These are phyloP conservation scores for Gossypioides kirkii DNA, from an alignment of 345 rosid genomes.

Conservation along the genomic window DNA sequence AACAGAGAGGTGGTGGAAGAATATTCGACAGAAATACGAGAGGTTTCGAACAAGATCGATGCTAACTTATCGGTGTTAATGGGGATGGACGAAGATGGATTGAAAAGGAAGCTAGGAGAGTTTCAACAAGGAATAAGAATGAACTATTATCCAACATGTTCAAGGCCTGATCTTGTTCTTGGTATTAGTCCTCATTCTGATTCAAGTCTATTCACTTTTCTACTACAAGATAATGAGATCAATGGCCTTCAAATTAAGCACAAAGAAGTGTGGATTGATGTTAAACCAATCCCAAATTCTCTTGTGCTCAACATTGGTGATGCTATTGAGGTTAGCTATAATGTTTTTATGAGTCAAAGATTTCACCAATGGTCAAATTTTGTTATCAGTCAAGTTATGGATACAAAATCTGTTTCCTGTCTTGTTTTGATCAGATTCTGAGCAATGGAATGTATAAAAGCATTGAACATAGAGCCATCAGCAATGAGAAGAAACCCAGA, in stretches of 20 bases:
- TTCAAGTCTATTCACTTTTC: not conserved
- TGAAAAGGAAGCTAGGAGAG: not conserved
- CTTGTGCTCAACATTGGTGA: conserved; percentile 25
- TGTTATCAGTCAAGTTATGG: too few relatives aligned
- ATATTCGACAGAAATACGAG: not conserved
- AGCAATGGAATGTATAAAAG: not conserved
- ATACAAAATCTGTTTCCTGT: too few relatives aligned
- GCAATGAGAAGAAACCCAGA: not conserved
- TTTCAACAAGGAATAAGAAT: conserved; percentile 23
- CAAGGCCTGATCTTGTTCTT: not conserved
- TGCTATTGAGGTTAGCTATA: not conserved
- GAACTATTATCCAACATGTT: conserved; percentile 4
- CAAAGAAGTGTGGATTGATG: not conserved
- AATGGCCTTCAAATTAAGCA: conserved; percentile 26
- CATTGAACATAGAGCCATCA: not conserved
- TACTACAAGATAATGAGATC: conserved; percentile 24
- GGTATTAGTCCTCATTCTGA: not conserved
- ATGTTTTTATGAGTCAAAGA: too few relatives aligned
- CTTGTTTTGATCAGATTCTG: not conserved
- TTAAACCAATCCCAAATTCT: not conserved
- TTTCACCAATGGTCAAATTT: too few relatives aligned
- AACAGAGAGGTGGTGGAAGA: not conserved
- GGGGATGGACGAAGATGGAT: not conserved
- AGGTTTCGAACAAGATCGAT: not conserved
- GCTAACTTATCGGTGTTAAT: conserved; percentile 6